Percentiles rank a stretch among this genome's conserved stretches.
phyloP scores from a whole-genome alignment of 257 asterid genomes.

The Ballota nigra region DNA sequence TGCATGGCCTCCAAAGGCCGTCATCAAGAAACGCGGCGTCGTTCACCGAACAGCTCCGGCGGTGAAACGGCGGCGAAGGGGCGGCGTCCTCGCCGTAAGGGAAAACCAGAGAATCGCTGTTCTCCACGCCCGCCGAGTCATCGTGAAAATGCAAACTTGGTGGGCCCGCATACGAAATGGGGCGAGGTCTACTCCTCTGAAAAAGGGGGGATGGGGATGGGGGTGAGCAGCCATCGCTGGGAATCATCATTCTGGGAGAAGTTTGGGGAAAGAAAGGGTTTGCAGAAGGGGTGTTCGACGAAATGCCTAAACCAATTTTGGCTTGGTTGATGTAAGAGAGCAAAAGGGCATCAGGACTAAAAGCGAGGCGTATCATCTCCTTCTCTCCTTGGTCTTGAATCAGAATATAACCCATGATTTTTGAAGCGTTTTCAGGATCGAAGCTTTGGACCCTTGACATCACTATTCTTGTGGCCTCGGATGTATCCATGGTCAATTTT shows the following conservation, averaged over 20 bases:
- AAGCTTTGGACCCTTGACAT: no score
- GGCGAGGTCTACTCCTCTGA: constrained; percentile 41
- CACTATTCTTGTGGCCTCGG: no score
- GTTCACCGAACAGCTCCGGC: constrained; percentile 82
- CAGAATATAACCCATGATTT: no score
- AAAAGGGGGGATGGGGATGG: constrained; percentile 49
- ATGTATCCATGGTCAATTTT: no score
- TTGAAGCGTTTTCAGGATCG: no score
- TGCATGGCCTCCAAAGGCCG: constrained; percentile 71
- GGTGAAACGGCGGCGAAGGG: constrained; percentile 53
- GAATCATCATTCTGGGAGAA: constrained; percentile 53
- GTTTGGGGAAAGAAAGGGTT: constrained; percentile 32
- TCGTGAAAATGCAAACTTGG: constrained; percentile 49
- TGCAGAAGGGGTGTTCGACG: no score
- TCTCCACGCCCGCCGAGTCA: constrained; percentile 34
- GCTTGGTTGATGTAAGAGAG: no score
- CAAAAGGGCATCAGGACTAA: no score
- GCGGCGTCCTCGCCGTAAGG: constrained; percentile 49
- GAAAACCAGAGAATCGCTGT: constrained; percentile 66
- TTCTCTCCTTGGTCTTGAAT: no score
- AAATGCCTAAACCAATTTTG: no score
- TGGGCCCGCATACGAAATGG: constrained; percentile 50
- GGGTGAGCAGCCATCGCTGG: constrained; percentile 47
- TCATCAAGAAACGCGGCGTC: constrained; percentile 62
- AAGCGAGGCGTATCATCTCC: no score